These are phyloP conservation scores for Xylariaceae sp. DNA, from an alignment of 2,329 filamentous ascomycete species.

Conservation along the genomic window DNA sequence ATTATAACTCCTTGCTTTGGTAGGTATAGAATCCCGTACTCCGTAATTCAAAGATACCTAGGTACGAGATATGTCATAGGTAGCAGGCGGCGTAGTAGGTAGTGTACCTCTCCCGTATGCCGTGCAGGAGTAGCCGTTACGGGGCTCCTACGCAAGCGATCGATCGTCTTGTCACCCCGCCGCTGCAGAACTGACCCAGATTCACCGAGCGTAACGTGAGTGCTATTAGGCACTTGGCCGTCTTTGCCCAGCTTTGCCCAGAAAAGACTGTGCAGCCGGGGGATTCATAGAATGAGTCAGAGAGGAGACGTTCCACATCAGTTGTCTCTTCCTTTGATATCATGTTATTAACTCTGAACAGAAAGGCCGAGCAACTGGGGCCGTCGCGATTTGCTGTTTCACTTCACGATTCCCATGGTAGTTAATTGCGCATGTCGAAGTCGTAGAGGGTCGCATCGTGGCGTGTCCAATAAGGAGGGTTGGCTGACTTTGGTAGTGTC, in stretches of 20 bases:
- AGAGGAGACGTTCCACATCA: background rate
- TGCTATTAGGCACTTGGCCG: background rate
- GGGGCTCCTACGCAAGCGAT: slow-evolving; percentile 25
- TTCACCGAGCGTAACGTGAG: slow-evolving; percentile 1
- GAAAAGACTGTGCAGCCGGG: background rate
- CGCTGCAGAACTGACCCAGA: slow-evolving; percentile 7
- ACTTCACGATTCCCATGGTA: slow-evolving; percentile 25
- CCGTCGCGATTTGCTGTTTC: slow-evolving; percentile 21
- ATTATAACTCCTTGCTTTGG: too few species aligned
- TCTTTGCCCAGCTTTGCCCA: too few species aligned
- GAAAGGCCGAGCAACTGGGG: slow-evolving; percentile 11
- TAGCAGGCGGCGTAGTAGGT: background rate
- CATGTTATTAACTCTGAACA: slow-evolving; percentile 2
- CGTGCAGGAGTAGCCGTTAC: background rate
- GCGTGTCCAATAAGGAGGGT: slow-evolving; percentile 31
- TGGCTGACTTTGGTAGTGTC: slow-evolving; percentile 33
- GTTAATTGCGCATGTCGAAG: slow-evolving; percentile 14
- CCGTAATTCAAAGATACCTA: background rate
- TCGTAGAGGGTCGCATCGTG: slow-evolving; percentile 29
- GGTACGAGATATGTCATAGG: background rate
- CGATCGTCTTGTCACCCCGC: slow-evolving; percentile 5
- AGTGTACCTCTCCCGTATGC: background rate
- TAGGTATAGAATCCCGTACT: too few species aligned
- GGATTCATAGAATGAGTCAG: slow-evolving; percentile 16
- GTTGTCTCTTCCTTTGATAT: slow-evolving; percentile 2